A percentile compares a stretch with the other conserved stretches of the same genome.
These are phyloP conservation scores for Leavenworthia alabamica DNA, from an alignment of 345 rosid species.

Conservation along the genomic window DNA sequence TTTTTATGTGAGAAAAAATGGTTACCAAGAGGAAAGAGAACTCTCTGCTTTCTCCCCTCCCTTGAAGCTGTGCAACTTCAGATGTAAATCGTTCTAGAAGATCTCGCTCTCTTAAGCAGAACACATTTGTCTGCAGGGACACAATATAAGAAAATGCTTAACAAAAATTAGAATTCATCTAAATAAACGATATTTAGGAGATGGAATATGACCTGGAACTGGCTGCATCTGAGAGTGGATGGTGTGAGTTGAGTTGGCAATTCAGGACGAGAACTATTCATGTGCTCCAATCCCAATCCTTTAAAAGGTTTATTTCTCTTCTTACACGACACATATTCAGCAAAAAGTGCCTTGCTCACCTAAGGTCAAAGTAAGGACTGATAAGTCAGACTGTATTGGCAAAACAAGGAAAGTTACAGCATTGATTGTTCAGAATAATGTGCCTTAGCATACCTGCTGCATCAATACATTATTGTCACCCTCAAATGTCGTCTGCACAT, in stretches of 20 bases:
- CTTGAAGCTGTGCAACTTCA: conserved; percentile 55
- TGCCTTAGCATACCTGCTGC: conserved; percentile 66
- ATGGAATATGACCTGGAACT: conserved; percentile 56
- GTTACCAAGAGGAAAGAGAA: conserved; percentile 52
- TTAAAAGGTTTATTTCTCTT: conserved; percentile 63
- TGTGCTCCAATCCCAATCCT: conserved; percentile 79
- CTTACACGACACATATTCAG: conserved; percentile 54
- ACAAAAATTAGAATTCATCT: neutral
- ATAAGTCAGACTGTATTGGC: neutral
- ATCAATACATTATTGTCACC: conserved; percentile 88
- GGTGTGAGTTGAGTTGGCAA: conserved; percentile 66
- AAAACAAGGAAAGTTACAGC: neutral
- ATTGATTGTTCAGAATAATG: neutral
- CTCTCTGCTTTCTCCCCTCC: conserved; percentile 62
- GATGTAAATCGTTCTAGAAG: conserved; percentile 57
- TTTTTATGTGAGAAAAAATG: neutral
- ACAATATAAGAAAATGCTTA: conserved; percentile 1
- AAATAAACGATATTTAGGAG: neutral
- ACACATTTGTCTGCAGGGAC: conserved; percentile 44
- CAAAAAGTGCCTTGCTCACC: conserved; percentile 91
- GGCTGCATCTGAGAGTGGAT: conserved; percentile 55
- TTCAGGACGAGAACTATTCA: conserved; percentile 58
- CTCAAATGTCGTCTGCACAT: conserved; percentile 90
- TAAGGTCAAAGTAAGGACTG: conserved; percentile 19
- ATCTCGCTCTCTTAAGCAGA: conserved; percentile 81